These are phyloP conservation scores for Fusarium sp. DNA, from an alignment of 2,329 filamentous ascomycete species.

Conservation along the genomic window DNA sequence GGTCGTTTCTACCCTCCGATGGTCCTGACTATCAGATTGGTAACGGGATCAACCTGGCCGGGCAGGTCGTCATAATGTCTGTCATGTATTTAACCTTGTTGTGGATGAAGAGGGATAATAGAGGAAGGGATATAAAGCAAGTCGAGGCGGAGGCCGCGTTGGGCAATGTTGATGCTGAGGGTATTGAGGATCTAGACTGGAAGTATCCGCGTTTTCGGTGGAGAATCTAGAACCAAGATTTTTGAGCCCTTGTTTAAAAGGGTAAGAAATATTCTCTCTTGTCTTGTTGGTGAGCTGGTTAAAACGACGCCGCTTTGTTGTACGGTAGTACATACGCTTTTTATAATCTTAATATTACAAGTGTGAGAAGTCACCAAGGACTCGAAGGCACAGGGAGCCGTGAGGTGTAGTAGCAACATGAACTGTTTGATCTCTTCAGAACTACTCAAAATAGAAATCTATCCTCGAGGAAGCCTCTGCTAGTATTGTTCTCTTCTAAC, in stretches of 20 bases:
- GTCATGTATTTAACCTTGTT: neutral
- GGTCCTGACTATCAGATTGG: neutral
- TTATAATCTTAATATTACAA: neutral
- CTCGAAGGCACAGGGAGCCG: neutral
- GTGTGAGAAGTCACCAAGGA: neutral
- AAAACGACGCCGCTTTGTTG: neutral
- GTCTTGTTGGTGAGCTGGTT: neutral
- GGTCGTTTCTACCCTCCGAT: neutral
- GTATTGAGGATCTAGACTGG: neutral
- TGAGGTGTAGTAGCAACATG: neutral
- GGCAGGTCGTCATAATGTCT: neutral
- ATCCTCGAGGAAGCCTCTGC: neutral
- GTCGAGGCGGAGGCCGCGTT: neutral
- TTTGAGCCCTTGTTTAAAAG: neutral
- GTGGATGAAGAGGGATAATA: neutral
- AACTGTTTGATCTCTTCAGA: neutral
- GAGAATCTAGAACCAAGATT: neutral
- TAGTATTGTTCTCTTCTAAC: neutral
- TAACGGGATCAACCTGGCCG: neutral
- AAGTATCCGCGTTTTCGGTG: neutral
- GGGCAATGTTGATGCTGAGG: neutral
- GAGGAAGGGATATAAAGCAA: neutral
- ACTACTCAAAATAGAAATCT: neutral
- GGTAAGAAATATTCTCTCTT: neutral
- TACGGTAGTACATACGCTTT: neutral